These are phyloP conservation scores for Passiflora organensis DNA, from an alignment of 345 rosid species.

Conservation along the genomic window DNA sequence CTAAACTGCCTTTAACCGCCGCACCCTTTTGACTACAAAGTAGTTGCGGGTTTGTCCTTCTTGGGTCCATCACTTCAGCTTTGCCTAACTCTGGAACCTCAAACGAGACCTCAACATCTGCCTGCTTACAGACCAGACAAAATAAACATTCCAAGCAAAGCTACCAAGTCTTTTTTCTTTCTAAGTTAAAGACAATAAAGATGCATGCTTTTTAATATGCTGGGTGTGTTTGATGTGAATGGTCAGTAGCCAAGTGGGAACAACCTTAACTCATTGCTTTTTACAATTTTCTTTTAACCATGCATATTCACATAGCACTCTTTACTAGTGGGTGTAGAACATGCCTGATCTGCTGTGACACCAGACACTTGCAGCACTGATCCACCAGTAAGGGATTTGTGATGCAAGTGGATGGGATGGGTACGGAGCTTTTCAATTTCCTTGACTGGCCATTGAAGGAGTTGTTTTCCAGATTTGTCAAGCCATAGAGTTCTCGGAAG, in stretches of 20 bases:
- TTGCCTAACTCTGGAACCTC: constrained; percentile 32
- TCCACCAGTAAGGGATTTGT: constrained; percentile 33
- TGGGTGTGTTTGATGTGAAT: no score
- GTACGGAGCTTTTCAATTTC: constrained; percentile 58
- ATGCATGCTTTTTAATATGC: no score
- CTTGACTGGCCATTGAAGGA: constrained; percentile 63
- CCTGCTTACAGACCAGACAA: constrained; percentile 34
- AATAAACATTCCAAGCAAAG: no score
- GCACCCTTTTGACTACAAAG: constrained; percentile 50
- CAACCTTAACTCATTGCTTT: no score
- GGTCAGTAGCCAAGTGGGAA: no score
- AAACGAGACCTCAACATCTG: constrained; percentile 68
- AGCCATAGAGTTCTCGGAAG: constrained; percentile 61
- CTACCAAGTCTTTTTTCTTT: no score
- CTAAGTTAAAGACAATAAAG: no score
- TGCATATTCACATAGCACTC: no score
- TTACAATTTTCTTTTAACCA: no score
- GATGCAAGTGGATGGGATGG: constrained; percentile 24
- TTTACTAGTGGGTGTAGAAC: no score
- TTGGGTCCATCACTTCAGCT: constrained; percentile 46
- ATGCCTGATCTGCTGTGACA: constrained; percentile 57
- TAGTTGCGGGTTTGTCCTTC: constrained; percentile 47
- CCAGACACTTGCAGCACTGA: constrained; percentile 47
- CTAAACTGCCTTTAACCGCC: constrained; percentile 43
- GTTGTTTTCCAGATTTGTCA: constrained; percentile 45